Evolutionary conservation across 1,284 basidiomycete genomes (phyloP).

Genomic region (Tetrapyrgos nigripes): DNA sequence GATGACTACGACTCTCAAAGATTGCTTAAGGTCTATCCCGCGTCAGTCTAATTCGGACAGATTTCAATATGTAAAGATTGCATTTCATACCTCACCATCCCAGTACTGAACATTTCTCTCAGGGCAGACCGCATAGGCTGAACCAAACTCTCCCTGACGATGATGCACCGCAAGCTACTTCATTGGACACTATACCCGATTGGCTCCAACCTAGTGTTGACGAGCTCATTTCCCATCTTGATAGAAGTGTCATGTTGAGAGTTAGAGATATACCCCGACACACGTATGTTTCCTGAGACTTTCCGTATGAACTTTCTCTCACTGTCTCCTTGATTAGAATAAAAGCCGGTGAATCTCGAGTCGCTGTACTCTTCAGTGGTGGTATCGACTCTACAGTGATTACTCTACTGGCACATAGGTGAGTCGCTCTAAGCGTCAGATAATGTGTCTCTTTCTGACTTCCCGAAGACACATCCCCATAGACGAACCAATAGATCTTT

Average conservation of each 20-base stretch:
- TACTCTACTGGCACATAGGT: constrained; percentile 82
- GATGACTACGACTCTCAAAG: constrained; percentile 39
- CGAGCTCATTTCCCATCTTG: constrained; percentile 57
- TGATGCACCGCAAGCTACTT: constrained; percentile 40
- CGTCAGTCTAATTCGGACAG: constrained; percentile 16
- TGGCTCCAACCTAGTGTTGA: constrained; percentile 54
- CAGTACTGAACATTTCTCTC: not conserved
- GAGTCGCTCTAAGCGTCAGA: constrained; percentile 28
- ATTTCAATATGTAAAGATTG: constrained; percentile 2
- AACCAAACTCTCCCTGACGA: constrained; percentile 55
- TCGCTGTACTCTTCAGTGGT: constrained; percentile 94
- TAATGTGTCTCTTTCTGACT: constrained; percentile 17
- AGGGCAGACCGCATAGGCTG: constrained; percentile 56
- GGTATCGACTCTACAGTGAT: constrained; percentile 93
- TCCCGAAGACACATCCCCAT: constrained; percentile 67
- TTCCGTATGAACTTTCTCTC: too few species aligned
- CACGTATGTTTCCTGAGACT: constrained; percentile 35
- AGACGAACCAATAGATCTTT: constrained; percentile 87
- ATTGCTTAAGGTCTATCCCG: constrained; percentile 32
- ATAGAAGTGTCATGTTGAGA: constrained; percentile 64
- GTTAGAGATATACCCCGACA: constrained; percentile 61
- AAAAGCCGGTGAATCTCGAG: constrained; percentile 52
- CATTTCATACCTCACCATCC: constrained; percentile 31
- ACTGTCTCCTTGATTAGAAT: constrained; percentile 16
- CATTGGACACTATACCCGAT: constrained; percentile 52